A percentile compares a stretch with the other conserved stretches of the same genome.
phyloP scores from a whole-genome alignment of 2,329 filamentous ascomycete genomes.

The Paecilomyces sp. region DNA sequence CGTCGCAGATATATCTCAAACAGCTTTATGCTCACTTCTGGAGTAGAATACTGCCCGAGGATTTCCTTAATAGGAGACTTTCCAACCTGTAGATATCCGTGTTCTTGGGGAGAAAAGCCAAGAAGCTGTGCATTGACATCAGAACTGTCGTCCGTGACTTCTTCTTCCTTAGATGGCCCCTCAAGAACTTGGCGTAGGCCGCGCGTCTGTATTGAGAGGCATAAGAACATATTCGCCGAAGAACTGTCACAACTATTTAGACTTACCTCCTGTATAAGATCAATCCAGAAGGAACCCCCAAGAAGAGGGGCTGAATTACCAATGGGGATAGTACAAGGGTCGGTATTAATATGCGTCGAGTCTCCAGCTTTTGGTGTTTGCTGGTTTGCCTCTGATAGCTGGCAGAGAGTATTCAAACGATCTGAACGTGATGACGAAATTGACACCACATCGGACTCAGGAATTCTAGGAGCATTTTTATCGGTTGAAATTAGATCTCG shows the following conservation, averaged over 20 bases:
- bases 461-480: not conserved
- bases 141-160: not conserved
- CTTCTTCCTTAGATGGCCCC: not conserved
- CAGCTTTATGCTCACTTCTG: conserved; percentile 5
- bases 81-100: not conserved
- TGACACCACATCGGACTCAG: not conserved
- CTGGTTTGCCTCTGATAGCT: not conserved
- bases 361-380: not conserved
- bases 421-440: not conserved
- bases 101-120: not conserved
- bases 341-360: not conserved
- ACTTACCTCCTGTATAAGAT: not conserved
- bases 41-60: not conserved
- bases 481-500: not conserved
- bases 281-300: not conserved
- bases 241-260: not conserved
- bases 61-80: not conserved
- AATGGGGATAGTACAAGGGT: not conserved
- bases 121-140: not conserved
- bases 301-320: not conserved
- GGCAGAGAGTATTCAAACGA: not conserved
- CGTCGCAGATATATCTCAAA: conserved; percentile 18
- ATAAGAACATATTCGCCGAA: not conserved
- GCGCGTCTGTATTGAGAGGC: not conserved
- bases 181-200: not conserved